phyloP scores from a whole-genome alignment of 2,329 filamentous ascomycete species.

The Akanthomyces uredinophilus region DNA sequence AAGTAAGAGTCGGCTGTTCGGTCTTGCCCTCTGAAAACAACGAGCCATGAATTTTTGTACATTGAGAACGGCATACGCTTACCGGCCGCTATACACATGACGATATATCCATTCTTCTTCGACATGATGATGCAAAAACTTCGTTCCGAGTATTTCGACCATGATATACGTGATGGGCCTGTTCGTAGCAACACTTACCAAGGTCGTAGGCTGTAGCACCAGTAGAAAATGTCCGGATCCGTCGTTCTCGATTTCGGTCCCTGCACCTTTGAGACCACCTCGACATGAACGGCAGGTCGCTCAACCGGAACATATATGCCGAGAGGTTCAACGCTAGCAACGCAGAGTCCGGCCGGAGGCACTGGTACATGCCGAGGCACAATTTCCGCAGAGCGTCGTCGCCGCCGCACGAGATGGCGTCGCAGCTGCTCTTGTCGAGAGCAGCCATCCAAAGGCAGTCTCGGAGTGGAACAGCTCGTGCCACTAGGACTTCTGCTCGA shows the following conservation, averaged over 20 bases:
- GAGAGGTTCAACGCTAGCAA: constrained; percentile 49
- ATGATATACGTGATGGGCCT: neutral
- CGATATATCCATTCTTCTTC: neutral
- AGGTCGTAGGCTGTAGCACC: constrained; percentile 40
- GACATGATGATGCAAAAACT: neutral
- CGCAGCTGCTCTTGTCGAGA: constrained; percentile 45
- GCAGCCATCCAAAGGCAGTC: constrained; percentile 44
- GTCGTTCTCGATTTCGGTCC: constrained; percentile 34
- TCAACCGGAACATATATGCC: constrained; percentile 33
- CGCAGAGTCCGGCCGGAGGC: constrained; percentile 31
- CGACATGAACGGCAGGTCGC: constrained; percentile 33
- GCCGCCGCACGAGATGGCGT: constrained; percentile 44
- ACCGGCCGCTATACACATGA: neutral
- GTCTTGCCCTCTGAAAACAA: neutral
- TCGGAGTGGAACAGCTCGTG: constrained; percentile 41
- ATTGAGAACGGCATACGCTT: neutral
- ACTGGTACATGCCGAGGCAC: constrained; percentile 30
- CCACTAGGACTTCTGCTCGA: constrained; percentile 48
- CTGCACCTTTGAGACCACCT: constrained; percentile 37
- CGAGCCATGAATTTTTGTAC: neutral
- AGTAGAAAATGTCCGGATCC: constrained; percentile 44
- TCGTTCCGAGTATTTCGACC: neutral
- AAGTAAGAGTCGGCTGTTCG: neutral
- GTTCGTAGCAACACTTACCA: constrained; percentile 12
- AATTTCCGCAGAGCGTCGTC: constrained; percentile 33